Evolutionary conservation across 2,329 filamentous ascomycete species (phyloP), one percentile per base, ranked within the genome.

Genomic region (Sclerotinia trifoliorum): DNA sequence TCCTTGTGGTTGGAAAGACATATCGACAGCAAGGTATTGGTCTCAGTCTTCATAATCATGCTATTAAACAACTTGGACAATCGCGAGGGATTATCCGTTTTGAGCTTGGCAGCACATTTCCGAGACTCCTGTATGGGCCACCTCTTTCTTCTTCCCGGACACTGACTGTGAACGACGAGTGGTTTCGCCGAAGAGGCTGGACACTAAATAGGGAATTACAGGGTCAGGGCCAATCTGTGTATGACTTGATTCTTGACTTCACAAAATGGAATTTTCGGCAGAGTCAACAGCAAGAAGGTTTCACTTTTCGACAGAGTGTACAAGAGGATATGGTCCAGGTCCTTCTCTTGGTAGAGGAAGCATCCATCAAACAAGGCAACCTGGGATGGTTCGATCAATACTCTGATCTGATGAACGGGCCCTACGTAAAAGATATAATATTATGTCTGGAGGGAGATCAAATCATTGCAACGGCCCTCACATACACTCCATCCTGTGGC

Each of bases 351-450:
- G 84, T 85, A 13, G 81, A 82, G 65, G 79, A 77, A 62, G 82
- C 84, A 65, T 83, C 82, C 0, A 76, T 76, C 13, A 79, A 78
- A 60, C 82, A 83, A 69, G 79, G 81, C 46, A 80, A 81, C 56
- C 82, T 86, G 72, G 85, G 85, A 55, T 87, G 85, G 84, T 87
- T 83, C 72, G 85, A 88, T 72, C 84, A 87, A 72, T 88, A 88
- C 71, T 81, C 80, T 67, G 81, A 80, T 70, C 78, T 86, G 13
- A 81, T 80, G 56, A 80, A 83, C 70, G 81, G 82, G 10, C 79
- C 79, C 62, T 78, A 83, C 70, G 78, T 86, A 51, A 79, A 80
- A 58, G 84, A 88, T 71, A 81, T 88, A 64, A 74, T 88, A n/a
- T 71, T 88, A 29, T 85, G 82, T 2, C 73, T 85, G 21, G 81